A percentile compares a stretch with the other conserved stretches of the same genome.
Evolutionary conservation across 345 rosid species (phyloP).

Genomic region (Pistacia integerrima): DNA sequence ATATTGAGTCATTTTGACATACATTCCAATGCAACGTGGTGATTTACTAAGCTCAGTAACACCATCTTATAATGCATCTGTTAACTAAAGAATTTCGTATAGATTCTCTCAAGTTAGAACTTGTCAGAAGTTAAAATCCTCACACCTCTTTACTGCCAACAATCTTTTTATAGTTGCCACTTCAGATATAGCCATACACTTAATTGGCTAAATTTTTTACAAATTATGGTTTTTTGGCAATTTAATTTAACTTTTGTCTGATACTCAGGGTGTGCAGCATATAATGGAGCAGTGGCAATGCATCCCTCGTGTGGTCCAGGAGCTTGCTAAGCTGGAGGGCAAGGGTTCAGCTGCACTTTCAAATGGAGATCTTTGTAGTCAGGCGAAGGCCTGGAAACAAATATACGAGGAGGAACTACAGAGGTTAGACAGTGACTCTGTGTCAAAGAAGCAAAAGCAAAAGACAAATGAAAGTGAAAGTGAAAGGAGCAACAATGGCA

Average conservation of each 20-base stretch:
- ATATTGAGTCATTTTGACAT: neutral
- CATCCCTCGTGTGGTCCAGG: slow-evolving; percentile 76
- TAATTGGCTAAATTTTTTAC: neutral
- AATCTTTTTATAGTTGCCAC: neutral
- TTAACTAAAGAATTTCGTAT: neutral
- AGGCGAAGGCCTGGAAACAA: slow-evolving; percentile 59
- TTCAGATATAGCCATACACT: neutral
- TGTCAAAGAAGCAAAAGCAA: slow-evolving; percentile 23
- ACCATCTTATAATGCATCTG: neutral
- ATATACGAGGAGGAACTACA: slow-evolving; percentile 60
- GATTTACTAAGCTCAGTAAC: neutral
- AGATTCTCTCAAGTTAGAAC: neutral
- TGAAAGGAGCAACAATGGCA: slow-evolving; percentile 10
- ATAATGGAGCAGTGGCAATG: slow-evolving; percentile 83
- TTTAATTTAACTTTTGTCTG: slow-evolving; percentile 14
- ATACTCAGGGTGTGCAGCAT: slow-evolving; percentile 48
- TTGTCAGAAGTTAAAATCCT: neutral
- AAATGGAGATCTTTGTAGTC: slow-evolving; percentile 50
- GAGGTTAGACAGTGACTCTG: slow-evolving; percentile 17
- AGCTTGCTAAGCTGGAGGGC: slow-evolving; percentile 57
- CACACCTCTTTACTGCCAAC: neutral
- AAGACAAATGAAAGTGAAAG: slow-evolving; percentile 21
- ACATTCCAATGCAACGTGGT: neutral
- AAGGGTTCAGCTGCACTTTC: slow-evolving; percentile 35
- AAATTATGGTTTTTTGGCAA: neutral